These are phyloP conservation scores for Gracilariopsis chorda DNA, from an alignment of 23 red algal genomes.

Conservation along the genomic window DNA sequence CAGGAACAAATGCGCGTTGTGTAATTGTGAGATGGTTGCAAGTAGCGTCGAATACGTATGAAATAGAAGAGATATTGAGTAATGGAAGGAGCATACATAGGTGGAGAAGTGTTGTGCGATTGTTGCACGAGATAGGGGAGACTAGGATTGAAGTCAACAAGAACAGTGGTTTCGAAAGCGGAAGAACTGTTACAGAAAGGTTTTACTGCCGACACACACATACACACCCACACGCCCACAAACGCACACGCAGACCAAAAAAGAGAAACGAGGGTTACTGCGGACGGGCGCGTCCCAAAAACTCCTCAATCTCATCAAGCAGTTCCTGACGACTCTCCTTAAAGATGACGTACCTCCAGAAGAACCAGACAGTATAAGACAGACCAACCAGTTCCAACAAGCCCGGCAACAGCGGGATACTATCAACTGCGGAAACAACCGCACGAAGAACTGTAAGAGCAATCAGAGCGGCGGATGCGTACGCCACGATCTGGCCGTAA, in stretches of 20 bases:
- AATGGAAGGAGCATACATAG: not conserved
- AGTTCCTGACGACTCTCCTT: conserved; percentile 71
- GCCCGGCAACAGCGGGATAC: conserved; percentile 65
- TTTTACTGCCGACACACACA: not conserved
- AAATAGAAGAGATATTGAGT: not conserved
- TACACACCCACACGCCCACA: not conserved
- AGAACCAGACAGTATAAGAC: conserved; percentile 81
- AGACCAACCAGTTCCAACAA: conserved; percentile 77
- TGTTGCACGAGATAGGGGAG: no score
- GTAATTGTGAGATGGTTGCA: not conserved
- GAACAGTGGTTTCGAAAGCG: no score
- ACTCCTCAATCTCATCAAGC: conserved; percentile 73
- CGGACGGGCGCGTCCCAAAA: conserved; percentile 61
- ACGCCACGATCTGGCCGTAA: conserved; percentile 62
- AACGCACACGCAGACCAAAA: not conserved
- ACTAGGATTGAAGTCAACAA: no score
- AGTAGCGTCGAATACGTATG: conserved; percentile 3
- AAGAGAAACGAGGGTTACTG: not conserved
- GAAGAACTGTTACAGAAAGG: no score
- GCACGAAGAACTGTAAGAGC: conserved; percentile 51
- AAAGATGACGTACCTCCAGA: conserved; percentile 74
- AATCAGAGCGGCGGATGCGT: conserved; percentile 36
- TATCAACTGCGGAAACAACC: conserved; percentile 68
- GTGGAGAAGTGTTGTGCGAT: not conserved
- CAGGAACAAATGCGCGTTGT: conserved; percentile 2